Evolutionary conservation across 306 rosid species (phyloP).

Genomic region (Rosa multiflora): DNA sequence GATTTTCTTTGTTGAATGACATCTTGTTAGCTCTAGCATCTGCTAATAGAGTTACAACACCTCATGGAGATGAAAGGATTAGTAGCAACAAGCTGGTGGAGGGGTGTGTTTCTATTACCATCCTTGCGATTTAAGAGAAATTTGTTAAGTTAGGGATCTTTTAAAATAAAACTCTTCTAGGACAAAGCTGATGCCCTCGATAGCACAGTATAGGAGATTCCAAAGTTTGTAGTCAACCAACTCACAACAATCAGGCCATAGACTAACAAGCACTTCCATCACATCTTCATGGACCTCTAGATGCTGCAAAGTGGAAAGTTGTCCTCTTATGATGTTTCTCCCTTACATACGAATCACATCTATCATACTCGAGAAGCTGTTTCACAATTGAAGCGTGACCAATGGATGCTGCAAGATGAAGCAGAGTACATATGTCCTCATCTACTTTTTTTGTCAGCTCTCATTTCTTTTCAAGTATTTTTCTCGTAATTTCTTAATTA

Average conservation of each 20-base stretch:
- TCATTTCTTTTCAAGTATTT: background rate
- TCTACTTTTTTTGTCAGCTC: background rate
- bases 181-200: too few relatives aligned
- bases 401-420: background rate
- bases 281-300: background rate
- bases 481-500: background rate
- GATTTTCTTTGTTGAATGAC: background rate
- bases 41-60: too few relatives aligned
- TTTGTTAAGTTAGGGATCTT: background rate
- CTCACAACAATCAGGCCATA: background rate
- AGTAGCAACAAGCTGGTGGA: background rate
- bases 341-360: background rate
- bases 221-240: background rate
- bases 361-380: background rate
- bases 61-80: too few relatives aligned
- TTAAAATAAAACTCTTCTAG: too few relatives aligned
- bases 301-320: background rate
- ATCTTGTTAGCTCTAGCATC: background rate
- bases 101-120: background rate
- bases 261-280: background rate
- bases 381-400: background rate
- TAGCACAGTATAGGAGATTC: background rate
- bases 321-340: background rate
- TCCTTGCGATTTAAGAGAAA: conserved; percentile 7
- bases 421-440: background rate